phyloP scores from a whole-genome alignment of 1,139 yeast genomes.

The Candida glucosophila region DNA sequence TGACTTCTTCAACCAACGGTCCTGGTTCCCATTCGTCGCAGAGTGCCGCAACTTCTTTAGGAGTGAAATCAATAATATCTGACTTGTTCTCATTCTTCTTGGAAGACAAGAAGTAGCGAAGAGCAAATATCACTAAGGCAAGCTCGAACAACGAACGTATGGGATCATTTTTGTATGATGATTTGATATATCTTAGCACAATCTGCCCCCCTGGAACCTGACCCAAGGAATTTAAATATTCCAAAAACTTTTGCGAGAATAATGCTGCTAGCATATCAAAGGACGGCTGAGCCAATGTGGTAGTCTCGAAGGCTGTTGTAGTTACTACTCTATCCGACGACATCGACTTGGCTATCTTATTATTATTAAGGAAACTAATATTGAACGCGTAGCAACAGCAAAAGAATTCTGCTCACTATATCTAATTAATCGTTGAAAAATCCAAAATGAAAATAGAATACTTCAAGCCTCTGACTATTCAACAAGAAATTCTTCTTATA shows the following conservation, averaged over 20 bases:
- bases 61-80: constrained; percentile 56
- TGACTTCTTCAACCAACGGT: constrained; percentile 55
- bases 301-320: constrained; percentile 18
- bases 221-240: constrained; percentile 27
- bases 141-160: constrained; percentile 79
- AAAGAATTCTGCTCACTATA: no score
- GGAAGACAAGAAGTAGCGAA: constrained; percentile 74
- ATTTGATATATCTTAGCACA: constrained; percentile 65
- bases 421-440: no score
- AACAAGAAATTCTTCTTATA: no score
- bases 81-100: constrained; percentile 74
- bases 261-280: constrained; percentile 29
- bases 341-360: no score
- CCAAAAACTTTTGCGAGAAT: constrained; percentile 26
- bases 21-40: constrained; percentile 90
- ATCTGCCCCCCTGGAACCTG: constrained; percentile 76
- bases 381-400: no score
- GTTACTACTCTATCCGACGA: constrained; percentile 14
- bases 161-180: constrained; percentile 94
- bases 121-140: constrained; percentile 71
- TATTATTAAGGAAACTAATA: no score
- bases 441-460: no score
- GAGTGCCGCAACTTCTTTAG: constrained; percentile 71
- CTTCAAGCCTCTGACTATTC: no score
- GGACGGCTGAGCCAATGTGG: constrained; percentile 28